Conservation (phyloP, 2,329 filamentous ascomycete genomes). For the Phaeoacremonium minimum region DNA sequence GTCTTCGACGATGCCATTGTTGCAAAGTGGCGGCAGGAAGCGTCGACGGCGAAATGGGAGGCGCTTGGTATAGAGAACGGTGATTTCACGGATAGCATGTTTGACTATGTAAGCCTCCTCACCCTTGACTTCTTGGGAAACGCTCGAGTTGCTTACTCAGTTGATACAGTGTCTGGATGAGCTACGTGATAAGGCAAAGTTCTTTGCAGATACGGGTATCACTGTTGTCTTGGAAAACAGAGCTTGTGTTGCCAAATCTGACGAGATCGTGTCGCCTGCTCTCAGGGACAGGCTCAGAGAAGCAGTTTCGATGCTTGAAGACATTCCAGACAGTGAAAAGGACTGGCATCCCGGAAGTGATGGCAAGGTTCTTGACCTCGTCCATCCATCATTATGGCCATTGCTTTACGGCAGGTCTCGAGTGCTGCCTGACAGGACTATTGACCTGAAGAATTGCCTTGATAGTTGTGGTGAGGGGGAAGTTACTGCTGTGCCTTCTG, state of each 20-base stretch:
- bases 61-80: no score
- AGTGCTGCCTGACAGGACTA: slow-evolving; percentile 31
- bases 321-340: slow-evolving; percentile 40
- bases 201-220: slow-evolving; percentile 9
- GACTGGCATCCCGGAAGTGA: slow-evolving; percentile 61
- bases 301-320: slow-evolving; percentile 42
- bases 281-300: slow-evolving; percentile 34
- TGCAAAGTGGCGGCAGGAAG: slow-evolving; percentile 20
- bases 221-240: slow-evolving; percentile 7
- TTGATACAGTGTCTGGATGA: slow-evolving; percentile 1
- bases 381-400: slow-evolving; percentile 62
- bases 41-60: slow-evolving; percentile 4
- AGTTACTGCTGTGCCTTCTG: no score
- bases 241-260: slow-evolving; percentile 42
- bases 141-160: no score
- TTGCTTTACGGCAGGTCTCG: slow-evolving; percentile 47
- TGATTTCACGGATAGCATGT: no score
- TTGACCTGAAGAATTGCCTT: no score
- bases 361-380: slow-evolving; percentile 53
- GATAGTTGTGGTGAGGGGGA: no score
- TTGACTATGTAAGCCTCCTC: no score
- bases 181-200: slow-evolving; percentile 4
- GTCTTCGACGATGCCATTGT: slow-evolving; percentile 20
- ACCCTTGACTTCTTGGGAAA: no score
- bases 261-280: slow-evolving; percentile 31